Percentiles rank a stretch among this genome's conserved stretches.
Conservation (phyloP, 78 protist genomes). For the Cavenderia fasciculata region DNA sequence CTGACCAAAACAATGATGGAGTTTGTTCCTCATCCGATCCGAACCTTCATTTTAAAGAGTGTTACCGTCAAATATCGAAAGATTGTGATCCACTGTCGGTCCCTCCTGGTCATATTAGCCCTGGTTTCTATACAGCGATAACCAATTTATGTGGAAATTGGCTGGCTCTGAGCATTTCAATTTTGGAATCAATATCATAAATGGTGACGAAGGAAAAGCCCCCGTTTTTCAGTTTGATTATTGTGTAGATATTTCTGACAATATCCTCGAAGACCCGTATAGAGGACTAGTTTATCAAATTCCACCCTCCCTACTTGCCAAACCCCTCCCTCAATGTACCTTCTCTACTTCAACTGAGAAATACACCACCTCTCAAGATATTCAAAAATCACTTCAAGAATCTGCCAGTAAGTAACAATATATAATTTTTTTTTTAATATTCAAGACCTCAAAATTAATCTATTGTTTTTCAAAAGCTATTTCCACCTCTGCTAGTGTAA, state of each 20-base stretch:
- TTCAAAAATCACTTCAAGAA: background rate
- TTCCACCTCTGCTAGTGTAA: background rate
- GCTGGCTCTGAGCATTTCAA: conserved; percentile 34
- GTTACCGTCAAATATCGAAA: background rate
- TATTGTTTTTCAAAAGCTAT: no score
- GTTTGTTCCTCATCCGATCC: no score
- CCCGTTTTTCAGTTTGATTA: conserved; percentile 13
- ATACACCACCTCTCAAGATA: background rate
- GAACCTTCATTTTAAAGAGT: background rate
- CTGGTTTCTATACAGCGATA: background rate
- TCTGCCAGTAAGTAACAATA: no score
- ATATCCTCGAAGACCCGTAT: conserved; percentile 18
- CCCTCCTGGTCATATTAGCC: conserved; percentile 3
- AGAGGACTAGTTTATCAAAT: conserved; percentile 14
- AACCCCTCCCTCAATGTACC: conserved; percentile 7
- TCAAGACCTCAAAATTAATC: no score
- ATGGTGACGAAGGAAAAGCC: background rate
- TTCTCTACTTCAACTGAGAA: background rate
- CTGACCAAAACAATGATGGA: background rate
- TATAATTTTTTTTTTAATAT: no score
- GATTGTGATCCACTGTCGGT: background rate
- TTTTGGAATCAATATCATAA: conserved; percentile 21
- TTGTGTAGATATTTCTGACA: background rate
- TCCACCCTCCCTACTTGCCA: background rate
- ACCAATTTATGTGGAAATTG: conserved; percentile 11